phyloP scores from a whole-genome alignment of 441 rosid genomes.

The Heliophila coronopifolia region DNA sequence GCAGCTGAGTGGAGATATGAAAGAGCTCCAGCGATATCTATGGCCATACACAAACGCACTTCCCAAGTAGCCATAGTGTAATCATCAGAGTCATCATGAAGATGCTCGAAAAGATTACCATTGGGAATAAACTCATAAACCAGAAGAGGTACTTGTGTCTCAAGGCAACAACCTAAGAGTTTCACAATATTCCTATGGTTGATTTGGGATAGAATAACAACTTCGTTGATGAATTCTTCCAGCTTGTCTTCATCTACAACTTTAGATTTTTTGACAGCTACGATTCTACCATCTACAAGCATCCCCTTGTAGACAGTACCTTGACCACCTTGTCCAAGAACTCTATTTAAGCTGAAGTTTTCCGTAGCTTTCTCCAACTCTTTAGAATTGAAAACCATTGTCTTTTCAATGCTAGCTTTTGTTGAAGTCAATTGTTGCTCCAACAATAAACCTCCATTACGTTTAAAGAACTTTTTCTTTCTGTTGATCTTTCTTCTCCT shows the following conservation, averaged over 20 bases:
- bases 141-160: slow-evolving; percentile 15
- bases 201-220: slow-evolving; percentile 11
- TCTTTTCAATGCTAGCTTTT: background rate
- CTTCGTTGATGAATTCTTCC: slow-evolving; percentile 17
- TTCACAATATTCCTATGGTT: too few relatives aligned
- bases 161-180: slow-evolving; percentile 21
- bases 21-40: slow-evolving; percentile 33
- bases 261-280: slow-evolving; percentile 35
- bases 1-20: slow-evolving; percentile 36
- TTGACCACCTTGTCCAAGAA: slow-evolving; percentile 38
- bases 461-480: slow-evolving; percentile 21
- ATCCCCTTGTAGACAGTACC: slow-evolving; percentile 32
- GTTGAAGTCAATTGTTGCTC: slow-evolving; percentile 23
- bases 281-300: background rate
- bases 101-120: slow-evolving; percentile 16
- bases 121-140: slow-evolving; percentile 20
- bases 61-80: slow-evolving; percentile 9
- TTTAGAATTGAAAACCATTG: slow-evolving; percentile 20
- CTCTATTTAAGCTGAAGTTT: slow-evolving; percentile 23
- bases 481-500: slow-evolving; percentile 1
- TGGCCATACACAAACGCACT: slow-evolving; percentile 27
- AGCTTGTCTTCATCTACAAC: background rate
- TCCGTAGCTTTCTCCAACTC: slow-evolving; percentile 36
- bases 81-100: background rate
- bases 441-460: slow-evolving; percentile 33